Conservation (phyloP, 2,329 filamentous ascomycete genomes). For the Neopestalotiopsis sp. region DNA sequence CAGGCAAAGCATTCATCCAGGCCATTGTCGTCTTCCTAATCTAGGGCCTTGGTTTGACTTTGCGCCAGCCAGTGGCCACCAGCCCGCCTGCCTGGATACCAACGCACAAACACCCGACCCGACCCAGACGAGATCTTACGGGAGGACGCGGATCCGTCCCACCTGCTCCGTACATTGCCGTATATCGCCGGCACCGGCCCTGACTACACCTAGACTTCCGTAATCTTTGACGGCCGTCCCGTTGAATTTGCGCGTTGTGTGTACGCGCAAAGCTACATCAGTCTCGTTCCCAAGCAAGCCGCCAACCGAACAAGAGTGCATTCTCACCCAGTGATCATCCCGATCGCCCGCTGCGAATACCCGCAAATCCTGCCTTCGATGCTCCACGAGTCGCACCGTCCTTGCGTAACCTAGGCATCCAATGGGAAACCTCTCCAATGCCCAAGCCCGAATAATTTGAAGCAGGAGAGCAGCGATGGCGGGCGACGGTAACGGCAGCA, state of each 20-base stretch:
- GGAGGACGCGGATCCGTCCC: conserved; percentile 1
- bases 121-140: background rate
- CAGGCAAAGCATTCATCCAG: background rate
- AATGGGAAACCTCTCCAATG: conserved; percentile 20
- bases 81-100: background rate
- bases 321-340: conserved; percentile 14
- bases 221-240: background rate
- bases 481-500: conserved; percentile 17
- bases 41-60: background rate
- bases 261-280: background rate
- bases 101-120: background rate
- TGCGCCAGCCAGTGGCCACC: background rate
- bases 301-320: conserved; percentile 14
- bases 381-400: conserved; percentile 20
- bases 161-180: background rate
- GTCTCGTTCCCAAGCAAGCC: background rate
- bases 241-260: background rate
- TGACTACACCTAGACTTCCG: background rate
- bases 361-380: conserved; percentile 18
- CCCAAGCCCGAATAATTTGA: conserved; percentile 19
- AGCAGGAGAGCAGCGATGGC: conserved; percentile 22
- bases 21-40: background rate
- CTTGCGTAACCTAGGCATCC: conserved; percentile 22
- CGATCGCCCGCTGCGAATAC: conserved; percentile 19
- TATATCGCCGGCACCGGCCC: background rate